phyloP scores from a whole-genome alignment of 2,329 filamentous ascomycete species.

The Penicillium sp. region DNA sequence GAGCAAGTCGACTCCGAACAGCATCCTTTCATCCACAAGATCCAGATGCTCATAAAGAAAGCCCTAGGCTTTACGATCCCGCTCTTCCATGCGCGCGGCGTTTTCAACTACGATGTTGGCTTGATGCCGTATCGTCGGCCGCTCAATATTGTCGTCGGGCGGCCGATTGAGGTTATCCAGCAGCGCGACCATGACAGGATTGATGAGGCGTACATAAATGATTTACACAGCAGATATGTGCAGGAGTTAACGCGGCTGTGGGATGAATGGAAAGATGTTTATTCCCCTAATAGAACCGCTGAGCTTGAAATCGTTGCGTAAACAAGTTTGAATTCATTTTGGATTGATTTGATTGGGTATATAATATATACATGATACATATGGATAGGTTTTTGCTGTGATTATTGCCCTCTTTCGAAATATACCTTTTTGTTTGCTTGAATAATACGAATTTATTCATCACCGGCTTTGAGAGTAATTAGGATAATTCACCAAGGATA shows the following conservation, averaged over 20 bases:
- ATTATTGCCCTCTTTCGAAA: too few species aligned
- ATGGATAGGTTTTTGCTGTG: neutral
- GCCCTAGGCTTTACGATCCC: constrained; percentile 89
- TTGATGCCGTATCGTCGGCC: constrained; percentile 88
- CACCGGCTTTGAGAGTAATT: neutral
- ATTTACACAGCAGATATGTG: constrained; percentile 75
- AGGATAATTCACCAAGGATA: too few species aligned
- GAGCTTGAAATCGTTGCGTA: constrained; percentile 44
- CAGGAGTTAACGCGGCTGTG: constrained; percentile 50
- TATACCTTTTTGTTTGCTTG: too few species aligned
- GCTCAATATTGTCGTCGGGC: constrained; percentile 84
- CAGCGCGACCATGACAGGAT: constrained; percentile 57
- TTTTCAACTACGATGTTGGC: constrained; percentile 97
- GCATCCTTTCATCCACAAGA: constrained; percentile 73
- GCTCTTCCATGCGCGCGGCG: constrained; percentile 80
- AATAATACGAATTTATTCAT: too few species aligned
- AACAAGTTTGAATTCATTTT: neutral
- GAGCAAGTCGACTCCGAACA: constrained; percentile 75
- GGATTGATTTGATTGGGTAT: neutral
- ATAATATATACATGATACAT: constrained; percentile 3
- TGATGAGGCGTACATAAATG: constrained; percentile 70
- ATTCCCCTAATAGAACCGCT: constrained; percentile 39
- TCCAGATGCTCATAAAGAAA: constrained; percentile 81
- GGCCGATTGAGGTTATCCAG: constrained; percentile 68
- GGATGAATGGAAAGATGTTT: constrained; percentile 46